These are phyloP conservation scores for Dovyalis caffra DNA, from an alignment of 345 rosid genomes.

Conservation along the genomic window DNA sequence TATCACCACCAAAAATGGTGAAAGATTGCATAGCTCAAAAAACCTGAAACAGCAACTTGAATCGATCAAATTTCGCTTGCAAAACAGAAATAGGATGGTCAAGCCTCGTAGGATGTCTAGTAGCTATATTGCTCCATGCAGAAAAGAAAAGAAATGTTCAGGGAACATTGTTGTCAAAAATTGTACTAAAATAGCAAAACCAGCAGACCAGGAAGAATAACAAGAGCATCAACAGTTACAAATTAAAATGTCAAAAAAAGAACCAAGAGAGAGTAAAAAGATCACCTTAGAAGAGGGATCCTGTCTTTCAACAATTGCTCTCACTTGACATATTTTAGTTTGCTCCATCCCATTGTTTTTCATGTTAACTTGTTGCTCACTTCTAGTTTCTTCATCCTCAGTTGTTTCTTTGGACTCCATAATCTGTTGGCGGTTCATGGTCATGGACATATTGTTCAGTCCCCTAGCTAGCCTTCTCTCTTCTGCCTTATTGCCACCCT, in stretches of 20 bases:
- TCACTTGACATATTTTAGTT: slow-evolving; percentile 28
- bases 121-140: too few relatives aligned
- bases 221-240: background rate
- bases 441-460: background rate
- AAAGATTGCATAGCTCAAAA: background rate
- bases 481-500: background rate
- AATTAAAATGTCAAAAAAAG: background rate
- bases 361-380: background rate
- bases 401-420: background rate
- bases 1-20: background rate
- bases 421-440: background rate
- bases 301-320: slow-evolving; percentile 28
- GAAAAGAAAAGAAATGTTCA: too few relatives aligned
- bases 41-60: background rate
- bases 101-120: too few relatives aligned
- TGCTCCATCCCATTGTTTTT: slow-evolving; percentile 19
- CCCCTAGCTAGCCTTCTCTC: background rate
- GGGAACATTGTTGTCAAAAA: too few relatives aligned
- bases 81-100: background rate
- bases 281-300: slow-evolving; percentile 41
- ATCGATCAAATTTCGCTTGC: background rate
- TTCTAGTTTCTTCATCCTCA: background rate
- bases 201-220: background rate
- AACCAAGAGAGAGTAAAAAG: background rate
- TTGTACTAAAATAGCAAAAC: background rate